Evolutionary conservation across 352 stramenopile genomes (phyloP), one percentile per base, ranked within the genome.

Genomic region (Blastocystis sp.): DNA sequence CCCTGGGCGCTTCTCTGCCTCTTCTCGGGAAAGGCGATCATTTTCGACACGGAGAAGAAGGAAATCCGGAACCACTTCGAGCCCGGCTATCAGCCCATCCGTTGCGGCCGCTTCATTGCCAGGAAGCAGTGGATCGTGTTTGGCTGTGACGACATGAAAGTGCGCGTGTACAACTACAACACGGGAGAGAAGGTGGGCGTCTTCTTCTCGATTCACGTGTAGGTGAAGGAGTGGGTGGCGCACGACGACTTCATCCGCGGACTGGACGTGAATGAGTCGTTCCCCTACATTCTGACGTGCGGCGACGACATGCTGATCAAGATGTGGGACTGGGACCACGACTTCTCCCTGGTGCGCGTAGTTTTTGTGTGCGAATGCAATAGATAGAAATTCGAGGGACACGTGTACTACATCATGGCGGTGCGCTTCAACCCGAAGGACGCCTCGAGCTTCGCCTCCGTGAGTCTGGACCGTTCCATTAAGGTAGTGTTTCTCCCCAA

Each of bases 351-450:
- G 14, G 71, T 81, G 19, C 71, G 71, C 19, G 71, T 81, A 63
- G 17, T 24, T 21, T 19, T 40, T 11, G 17, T 17, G 19, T 81
- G 24, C 11, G 34, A 7, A n/a, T 38, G 21, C 21, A 38, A 42
- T 42, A 3, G 0, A 6, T 63, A 87, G 65, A 28, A 38, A 3
- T 87, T 76, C 57, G 77, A 87, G 24, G 77, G 77, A 64, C 97
- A 99, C 91, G 92, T 93, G 1, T 96, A 99, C 91, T 99, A 98
- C 90, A 96, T 99, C 71, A 99, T 99, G 97, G 62, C 62, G 28
- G 95, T 98, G 84, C 98, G 98, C 91, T 98, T 99, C 91, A 99
- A 99, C 92, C 96, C 95, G 19, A 98, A 98, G 91, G 97, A 99
- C 91, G 95, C 93, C 60, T 98, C 98, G 90, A 98, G 95, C 42